A percentile compares a stretch with the other conserved stretches of the same genome.
Conservation (phyloP, 2,329 filamentous ascomycete species). For the Cadophora sp. region DNA sequence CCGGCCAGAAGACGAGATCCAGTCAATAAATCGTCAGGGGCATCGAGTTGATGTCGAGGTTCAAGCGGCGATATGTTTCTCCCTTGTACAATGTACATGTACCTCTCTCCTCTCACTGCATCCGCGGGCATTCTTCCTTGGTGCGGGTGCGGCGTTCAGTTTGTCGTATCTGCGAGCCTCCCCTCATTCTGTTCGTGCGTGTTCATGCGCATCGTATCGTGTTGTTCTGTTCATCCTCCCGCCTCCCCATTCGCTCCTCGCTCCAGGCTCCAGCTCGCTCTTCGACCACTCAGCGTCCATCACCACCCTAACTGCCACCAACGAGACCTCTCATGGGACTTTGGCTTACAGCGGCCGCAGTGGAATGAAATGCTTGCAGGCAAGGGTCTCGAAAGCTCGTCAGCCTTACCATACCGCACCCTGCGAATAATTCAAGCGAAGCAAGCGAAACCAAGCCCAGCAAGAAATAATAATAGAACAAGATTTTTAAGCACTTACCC, state of each 20-base stretch:
- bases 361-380: neutral
- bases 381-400: neutral
- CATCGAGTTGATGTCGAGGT: neutral
- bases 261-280: neutral
- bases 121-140: neutral
- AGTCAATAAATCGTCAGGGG: neutral
- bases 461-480: constrained; percentile 2
- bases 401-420: constrained; percentile 9
- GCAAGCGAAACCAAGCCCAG: neutral
- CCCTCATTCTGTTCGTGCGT: constrained; percentile 4
- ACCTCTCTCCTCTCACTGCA: neutral
- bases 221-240: neutral
- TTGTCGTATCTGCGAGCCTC: constrained; percentile 10
- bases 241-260: neutral
- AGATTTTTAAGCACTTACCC: neutral
- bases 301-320: neutral
- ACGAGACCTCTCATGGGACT: neutral
- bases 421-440: neutral
- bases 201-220: too few species aligned
- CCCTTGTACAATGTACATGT: neutral
- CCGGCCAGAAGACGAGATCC: neutral
- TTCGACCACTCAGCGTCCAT: constrained; percentile 5
- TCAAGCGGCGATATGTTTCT: neutral
- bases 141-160: neutral
- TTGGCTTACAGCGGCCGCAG: too few species aligned